A percentile compares a stretch with the other conserved stretches of the same genome.
Evolutionary conservation across 2,329 filamentous ascomycete genomes (phyloP).

Genomic region (Colletotrichum sp.): DNA sequence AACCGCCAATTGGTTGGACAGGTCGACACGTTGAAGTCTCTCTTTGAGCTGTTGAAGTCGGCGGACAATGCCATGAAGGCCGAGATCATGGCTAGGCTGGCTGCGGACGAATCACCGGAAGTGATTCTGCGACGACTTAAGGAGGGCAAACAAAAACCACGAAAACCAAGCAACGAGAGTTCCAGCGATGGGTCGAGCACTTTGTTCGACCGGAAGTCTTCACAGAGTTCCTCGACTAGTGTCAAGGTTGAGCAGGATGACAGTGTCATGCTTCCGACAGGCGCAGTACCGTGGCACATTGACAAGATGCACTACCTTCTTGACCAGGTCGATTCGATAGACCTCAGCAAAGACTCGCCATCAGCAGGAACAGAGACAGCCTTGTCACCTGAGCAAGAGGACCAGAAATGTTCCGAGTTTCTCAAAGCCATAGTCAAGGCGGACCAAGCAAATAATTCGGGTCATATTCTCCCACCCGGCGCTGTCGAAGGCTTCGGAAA

Average conservation of each 20-base stretch:
- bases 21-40: background rate
- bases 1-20: background rate
- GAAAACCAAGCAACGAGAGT: background rate
- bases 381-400: background rate
- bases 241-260: background rate
- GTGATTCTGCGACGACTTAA: background rate
- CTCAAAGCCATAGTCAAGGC: background rate
- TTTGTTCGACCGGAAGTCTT: background rate
- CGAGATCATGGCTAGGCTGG: background rate
- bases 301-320: conserved; percentile 15
- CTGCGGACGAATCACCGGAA: background rate
- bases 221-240: background rate
- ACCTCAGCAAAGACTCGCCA: background rate
- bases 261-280: background rate
- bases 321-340: background rate
- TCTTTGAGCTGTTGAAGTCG: background rate
- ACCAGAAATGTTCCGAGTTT: background rate
- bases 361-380: background rate
- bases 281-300: background rate
- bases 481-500: conserved; percentile 12
- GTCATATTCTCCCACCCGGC: background rate
- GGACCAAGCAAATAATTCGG: background rate
- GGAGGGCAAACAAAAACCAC: background rate
- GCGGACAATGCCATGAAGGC: background rate
- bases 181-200: background rate